Percentiles rank a stretch among this genome's conserved stretches.
Conservation (phyloP, 2,329 filamentous ascomycete genomes). For the Apiospora phragmitis region DNA sequence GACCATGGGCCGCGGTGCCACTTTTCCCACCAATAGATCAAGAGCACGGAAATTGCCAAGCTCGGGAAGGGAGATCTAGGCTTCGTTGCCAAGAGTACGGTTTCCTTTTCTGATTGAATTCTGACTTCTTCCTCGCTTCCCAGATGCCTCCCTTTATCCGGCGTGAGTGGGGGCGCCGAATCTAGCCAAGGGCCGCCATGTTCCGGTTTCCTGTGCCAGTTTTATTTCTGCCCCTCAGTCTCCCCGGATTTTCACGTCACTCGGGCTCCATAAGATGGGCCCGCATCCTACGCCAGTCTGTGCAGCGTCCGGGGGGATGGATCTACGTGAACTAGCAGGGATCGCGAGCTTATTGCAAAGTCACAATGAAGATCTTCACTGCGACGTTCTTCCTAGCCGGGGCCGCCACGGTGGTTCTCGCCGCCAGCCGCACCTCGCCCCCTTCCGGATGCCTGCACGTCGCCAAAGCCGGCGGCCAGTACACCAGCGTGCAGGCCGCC, state of each 20-base stretch:
- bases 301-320: not conserved
- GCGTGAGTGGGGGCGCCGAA: not conserved
- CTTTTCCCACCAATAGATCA: constrained; percentile 7
- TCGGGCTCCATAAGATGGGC: not conserved
- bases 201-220: not conserved
- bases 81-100: not conserved
- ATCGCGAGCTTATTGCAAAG: not conserved
- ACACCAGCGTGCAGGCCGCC: constrained; percentile 51
- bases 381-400: not conserved
- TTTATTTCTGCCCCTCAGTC: not conserved
- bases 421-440: constrained; percentile 35
- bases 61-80: not conserved
- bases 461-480: constrained; percentile 37
- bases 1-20: not conserved
- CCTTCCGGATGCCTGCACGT: constrained; percentile 54
- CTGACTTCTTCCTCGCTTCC: too few relatives aligned
- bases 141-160: not conserved
- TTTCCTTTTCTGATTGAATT: not conserved
- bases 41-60: not conserved
- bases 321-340: not conserved
- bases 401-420: constrained; percentile 23
- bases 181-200: not conserved
- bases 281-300: not conserved
- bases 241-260: not conserved
- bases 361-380: constrained; percentile 12